These are phyloP conservation scores for Hymenoscyphus fraxineus DNA, from an alignment of 2,329 filamentous ascomycete genomes.

Conservation along the genomic window DNA sequence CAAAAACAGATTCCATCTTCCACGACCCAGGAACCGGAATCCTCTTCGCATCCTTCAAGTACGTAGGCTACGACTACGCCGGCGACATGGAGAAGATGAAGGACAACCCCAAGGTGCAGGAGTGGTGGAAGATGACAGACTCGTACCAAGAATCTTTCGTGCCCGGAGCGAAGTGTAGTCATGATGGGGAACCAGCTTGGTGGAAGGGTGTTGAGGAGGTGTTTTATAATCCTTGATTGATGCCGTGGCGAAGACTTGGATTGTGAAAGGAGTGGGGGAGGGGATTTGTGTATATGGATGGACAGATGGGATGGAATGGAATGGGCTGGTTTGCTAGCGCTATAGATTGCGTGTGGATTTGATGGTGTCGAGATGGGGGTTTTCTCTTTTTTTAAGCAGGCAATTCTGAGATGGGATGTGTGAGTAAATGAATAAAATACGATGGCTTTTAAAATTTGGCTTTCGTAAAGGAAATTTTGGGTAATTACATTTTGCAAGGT, in stretches of 20 bases:
- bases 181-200: slow-evolving; percentile 59
- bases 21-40: slow-evolving; percentile 59
- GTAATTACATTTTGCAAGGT: too few relatives aligned
- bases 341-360: too few relatives aligned
- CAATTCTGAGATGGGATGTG: too few relatives aligned
- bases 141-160: slow-evolving; percentile 65
- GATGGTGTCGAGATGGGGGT: too few relatives aligned
- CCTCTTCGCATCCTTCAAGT: slow-evolving; percentile 75
- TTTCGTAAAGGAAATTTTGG: too few relatives aligned
- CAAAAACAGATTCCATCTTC: slow-evolving; percentile 63
- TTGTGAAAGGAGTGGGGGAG: background rate
- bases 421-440: too few relatives aligned
- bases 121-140: slow-evolving; percentile 83
- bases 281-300: background rate
- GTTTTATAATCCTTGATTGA: slow-evolving; percentile 53
- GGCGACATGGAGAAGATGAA: slow-evolving; percentile 75
- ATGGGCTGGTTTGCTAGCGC: too few relatives aligned
- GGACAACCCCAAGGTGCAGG: slow-evolving; percentile 66
- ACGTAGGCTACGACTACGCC: slow-evolving; percentile 68
- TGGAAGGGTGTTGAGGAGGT: slow-evolving; percentile 69
- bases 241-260: background rate
- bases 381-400: too few relatives aligned
- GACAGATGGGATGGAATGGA: background rate
- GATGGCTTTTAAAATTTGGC: too few relatives aligned
- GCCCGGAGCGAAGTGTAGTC: slow-evolving; percentile 55